These are phyloP conservation scores for Tricholomella constricta DNA, from an alignment of 768 basidiomycete genomes.

Conservation along the genomic window DNA sequence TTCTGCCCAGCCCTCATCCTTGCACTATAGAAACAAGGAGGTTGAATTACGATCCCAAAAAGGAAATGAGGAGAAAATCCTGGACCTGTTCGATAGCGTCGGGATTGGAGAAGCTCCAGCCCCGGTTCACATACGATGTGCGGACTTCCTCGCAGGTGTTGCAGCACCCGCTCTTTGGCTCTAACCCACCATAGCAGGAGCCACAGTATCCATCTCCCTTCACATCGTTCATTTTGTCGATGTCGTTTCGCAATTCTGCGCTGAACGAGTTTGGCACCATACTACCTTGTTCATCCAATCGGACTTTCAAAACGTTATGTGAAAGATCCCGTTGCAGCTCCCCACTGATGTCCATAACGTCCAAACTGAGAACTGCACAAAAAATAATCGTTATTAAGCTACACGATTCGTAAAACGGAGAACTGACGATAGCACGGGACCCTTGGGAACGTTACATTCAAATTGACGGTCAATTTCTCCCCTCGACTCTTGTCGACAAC, in stretches of 20 bases:
- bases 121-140: constrained; percentile 83
- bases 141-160: constrained; percentile 96
- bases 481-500: constrained; percentile 94
- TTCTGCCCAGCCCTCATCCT: constrained; percentile 92
- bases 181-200: constrained; percentile 90
- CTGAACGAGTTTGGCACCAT: constrained; percentile 56
- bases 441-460: constrained; percentile 94
- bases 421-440: constrained; percentile 96
- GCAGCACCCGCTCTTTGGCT: constrained; percentile 83
- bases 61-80: constrained; percentile 20
- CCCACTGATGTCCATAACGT: constrained; percentile 98
- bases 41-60: background rate
- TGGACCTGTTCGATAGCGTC: constrained; percentile 90
- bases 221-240: constrained; percentile 74
- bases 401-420: background rate
- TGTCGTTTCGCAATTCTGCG: constrained; percentile 79
- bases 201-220: constrained; percentile 79
- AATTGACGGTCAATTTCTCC: constrained; percentile 86
- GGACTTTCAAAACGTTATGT: constrained; percentile 85
- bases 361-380: constrained; percentile 82
- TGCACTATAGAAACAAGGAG: constrained; percentile 59
- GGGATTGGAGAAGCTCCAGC: constrained; percentile 94
- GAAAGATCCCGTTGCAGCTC: constrained; percentile 91
- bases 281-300: constrained; percentile 62
- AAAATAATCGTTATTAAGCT: background rate